Conservation (phyloP, 2,329 filamentous ascomycete species). For the Scedosporium apiospermum region DNA sequence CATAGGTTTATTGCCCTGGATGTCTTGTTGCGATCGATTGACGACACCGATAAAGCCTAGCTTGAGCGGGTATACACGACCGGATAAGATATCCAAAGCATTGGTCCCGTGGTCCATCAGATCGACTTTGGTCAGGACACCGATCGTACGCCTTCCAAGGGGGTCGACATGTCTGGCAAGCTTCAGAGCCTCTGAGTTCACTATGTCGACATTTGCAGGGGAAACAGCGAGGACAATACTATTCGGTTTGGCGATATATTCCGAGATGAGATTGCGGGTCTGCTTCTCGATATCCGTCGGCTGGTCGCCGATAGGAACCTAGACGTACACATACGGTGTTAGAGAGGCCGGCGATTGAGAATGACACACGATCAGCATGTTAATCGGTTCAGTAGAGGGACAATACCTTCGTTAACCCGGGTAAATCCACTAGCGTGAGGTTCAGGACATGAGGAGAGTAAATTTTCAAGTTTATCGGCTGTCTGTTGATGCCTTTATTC, state of each 20-base stretch:
- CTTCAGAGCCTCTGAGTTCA: constrained; percentile 96
- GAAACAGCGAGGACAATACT: constrained; percentile 96
- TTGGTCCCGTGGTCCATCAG: constrained; percentile 99
- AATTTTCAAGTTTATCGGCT: constrained; percentile 96
- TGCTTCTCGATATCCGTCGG: constrained; percentile 98
- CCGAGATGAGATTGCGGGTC: constrained; percentile 88
- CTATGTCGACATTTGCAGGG: constrained; percentile 93
- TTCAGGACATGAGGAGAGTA: constrained; percentile 96
- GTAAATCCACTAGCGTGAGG: constrained; percentile 89
- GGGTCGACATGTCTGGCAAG: constrained; percentile 95
- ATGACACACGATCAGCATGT: too few relatives aligned
- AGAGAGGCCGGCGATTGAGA: not conserved
- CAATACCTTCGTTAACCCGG: constrained; percentile 81
- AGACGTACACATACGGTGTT: constrained; percentile 13
- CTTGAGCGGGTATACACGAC: constrained; percentile 91
- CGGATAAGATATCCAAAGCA: constrained; percentile 93
- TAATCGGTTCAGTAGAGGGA: constrained; percentile 4
- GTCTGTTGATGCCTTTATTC: constrained; percentile 97
- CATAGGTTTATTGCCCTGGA: constrained; percentile 91
- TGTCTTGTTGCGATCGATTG: constrained; percentile 96
- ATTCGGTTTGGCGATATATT: constrained; percentile 98
- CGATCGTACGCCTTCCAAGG: constrained; percentile 87
- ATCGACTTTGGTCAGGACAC: constrained; percentile 93
- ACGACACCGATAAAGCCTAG: constrained; percentile 97
- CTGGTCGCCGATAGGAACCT: constrained; percentile 96